Evolutionary conservation across 371 early-diverging fungal genomes (phyloP).

Genomic region (Mortierella sp.): DNA sequence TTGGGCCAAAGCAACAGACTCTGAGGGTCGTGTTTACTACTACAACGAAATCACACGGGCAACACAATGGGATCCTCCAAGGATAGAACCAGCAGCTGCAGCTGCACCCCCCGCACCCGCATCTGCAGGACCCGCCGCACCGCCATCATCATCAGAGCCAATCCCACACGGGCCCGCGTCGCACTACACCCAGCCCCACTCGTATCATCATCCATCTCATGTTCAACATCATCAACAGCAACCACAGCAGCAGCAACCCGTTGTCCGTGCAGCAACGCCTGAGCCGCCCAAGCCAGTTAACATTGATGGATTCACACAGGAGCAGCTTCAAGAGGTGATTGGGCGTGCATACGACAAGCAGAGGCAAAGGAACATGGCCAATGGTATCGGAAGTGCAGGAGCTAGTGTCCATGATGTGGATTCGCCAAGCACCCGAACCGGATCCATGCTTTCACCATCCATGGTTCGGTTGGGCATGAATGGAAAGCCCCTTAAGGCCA

Average conservation of each 20-base stretch:
- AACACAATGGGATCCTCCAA: slow-evolving; percentile 54
- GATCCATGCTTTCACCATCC: slow-evolving; percentile 26
- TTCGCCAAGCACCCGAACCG: slow-evolving; percentile 45
- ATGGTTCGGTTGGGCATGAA: neutral
- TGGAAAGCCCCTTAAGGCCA: slow-evolving; percentile 40
- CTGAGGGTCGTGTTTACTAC: slow-evolving; percentile 55
- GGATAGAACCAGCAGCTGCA: slow-evolving; percentile 21
- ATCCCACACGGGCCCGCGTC: slow-evolving; percentile 16
- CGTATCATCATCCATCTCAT: slow-evolving; percentile 1
- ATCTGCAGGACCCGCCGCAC: slow-evolving; percentile 5
- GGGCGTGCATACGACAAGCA: slow-evolving; percentile 59
- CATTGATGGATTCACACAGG: slow-evolving; percentile 58
- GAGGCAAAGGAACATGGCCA: slow-evolving; percentile 44
- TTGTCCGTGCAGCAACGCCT: slow-evolving; percentile 19
- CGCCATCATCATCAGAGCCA: slow-evolving; percentile 5
- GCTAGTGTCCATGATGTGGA: slow-evolving; percentile 57
- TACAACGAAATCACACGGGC: slow-evolving; percentile 53
- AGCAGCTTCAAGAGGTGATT: slow-evolving; percentile 62
- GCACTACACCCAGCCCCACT: slow-evolving; percentile 1
- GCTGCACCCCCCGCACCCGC: neutral
- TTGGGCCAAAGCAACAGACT: slow-evolving; percentile 51
- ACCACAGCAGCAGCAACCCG: slow-evolving; percentile 3
- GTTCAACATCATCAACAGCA: neutral
- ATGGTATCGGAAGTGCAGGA: slow-evolving; percentile 26
- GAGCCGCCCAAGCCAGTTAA: slow-evolving; percentile 54